phyloP scores from a whole-genome alignment of 164 flowering plant species.

The Stephania cephalantha region DNA sequence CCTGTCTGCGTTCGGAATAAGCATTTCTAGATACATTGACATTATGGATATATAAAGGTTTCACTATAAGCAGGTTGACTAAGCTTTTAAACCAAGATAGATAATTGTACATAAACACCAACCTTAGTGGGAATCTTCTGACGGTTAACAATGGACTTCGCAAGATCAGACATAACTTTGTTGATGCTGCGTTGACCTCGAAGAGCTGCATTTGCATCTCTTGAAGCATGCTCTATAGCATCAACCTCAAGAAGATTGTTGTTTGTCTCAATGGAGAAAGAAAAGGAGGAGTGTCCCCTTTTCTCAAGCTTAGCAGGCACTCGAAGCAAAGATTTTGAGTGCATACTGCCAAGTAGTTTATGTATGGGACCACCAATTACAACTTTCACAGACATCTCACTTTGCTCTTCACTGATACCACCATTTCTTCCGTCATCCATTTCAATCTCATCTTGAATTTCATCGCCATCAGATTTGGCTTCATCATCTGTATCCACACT shows the following conservation, averaged over 20 bases:
- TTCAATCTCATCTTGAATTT: slow-evolving; percentile 42
- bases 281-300: slow-evolving; percentile 55
- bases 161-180: slow-evolving; percentile 62
- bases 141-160: slow-evolving; percentile 44
- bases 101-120: neutral
- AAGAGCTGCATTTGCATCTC: slow-evolving; percentile 35
- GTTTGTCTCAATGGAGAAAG: slow-evolving; percentile 58
- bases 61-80: neutral
- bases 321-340: slow-evolving; percentile 41
- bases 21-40: neutral
- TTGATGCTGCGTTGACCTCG: slow-evolving; percentile 44
- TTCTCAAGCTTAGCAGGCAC: slow-evolving; percentile 72
- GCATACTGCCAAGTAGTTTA: slow-evolving; percentile 34
- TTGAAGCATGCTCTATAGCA: slow-evolving; percentile 29
- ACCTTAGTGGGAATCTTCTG: slow-evolving; percentile 88
- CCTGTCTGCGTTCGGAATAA: neutral
- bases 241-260: slow-evolving; percentile 25
- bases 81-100: neutral
- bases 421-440: slow-evolving; percentile 29
- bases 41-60: neutral
- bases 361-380: slow-evolving; percentile 57
- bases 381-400: slow-evolving; percentile 57
- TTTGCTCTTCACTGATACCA: slow-evolving; percentile 28
- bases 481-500: slow-evolving; percentile 43
- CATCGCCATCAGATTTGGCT: slow-evolving; percentile 35